These are phyloP conservation scores for Cladophialophora psammophila DNA, from an alignment of 2,329 filamentous ascomycete genomes.

Conservation along the genomic window DNA sequence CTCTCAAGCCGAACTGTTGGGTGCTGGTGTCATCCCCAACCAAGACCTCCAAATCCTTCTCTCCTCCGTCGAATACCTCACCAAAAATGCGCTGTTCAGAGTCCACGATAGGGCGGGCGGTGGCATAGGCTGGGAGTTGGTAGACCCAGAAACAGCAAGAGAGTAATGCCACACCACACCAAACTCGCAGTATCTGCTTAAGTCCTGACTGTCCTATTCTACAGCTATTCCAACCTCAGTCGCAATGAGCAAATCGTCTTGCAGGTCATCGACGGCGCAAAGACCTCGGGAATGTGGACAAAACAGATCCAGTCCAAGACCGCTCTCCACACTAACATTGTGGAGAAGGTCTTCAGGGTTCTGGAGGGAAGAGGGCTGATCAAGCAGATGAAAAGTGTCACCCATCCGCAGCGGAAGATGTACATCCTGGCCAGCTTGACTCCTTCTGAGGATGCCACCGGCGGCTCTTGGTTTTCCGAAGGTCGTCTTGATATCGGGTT, in stretches of 20 bases:
- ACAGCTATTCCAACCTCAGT: slow-evolving; percentile 53
- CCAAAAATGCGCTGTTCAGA: slow-evolving; percentile 56
- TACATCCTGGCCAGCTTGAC: slow-evolving; percentile 88
- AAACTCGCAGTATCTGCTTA: slow-evolving; percentile 12
- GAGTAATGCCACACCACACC: slow-evolving; percentile 56
- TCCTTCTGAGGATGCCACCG: slow-evolving; percentile 88
- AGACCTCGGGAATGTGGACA: slow-evolving; percentile 87
- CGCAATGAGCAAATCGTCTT: slow-evolving; percentile 82
- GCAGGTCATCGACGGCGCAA: slow-evolving; percentile 84
- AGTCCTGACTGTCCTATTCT: slow-evolving; percentile 33
- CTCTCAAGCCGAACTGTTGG: slow-evolving; percentile 55
- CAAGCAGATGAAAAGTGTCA: slow-evolving; percentile 88
- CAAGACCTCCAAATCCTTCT: slow-evolving; percentile 53
- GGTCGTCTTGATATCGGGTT: slow-evolving; percentile 88
- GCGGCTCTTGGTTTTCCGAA: slow-evolving; percentile 93
- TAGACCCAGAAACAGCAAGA: slow-evolving; percentile 57
- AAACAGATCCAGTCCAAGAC: slow-evolving; percentile 81
- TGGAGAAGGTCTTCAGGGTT: slow-evolving; percentile 82
- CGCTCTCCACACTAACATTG: slow-evolving; percentile 81
- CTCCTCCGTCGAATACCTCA: slow-evolving; percentile 54
- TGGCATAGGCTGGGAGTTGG: slow-evolving; percentile 56
- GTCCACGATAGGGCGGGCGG: slow-evolving; percentile 51
- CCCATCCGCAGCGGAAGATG: slow-evolving; percentile 90
- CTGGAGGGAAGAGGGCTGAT: slow-evolving; percentile 84
- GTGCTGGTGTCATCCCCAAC: slow-evolving; percentile 53